Evolutionary conservation across 805 yeast genomes (phyloP), one percentile per base, ranked within the genome.

Genomic region (Ogataea pini): DNA sequence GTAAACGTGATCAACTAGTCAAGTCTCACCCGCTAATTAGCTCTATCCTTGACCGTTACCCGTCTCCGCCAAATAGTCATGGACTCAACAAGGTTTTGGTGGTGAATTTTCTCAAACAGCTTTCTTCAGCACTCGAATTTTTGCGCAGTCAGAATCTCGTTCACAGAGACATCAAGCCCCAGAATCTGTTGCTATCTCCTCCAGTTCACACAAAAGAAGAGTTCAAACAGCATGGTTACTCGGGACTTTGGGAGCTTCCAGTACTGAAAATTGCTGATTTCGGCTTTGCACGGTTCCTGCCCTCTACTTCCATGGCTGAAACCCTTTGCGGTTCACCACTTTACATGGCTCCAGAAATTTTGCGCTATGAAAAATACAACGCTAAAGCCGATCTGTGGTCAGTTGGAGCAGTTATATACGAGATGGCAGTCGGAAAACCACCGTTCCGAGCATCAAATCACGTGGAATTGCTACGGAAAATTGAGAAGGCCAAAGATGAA

Each of bases 351-450:
- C 99, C 99, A 0, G 99, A 94, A 69, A 94, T 94, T 41, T 72
- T 94, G 58, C 77, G 96, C 54, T 91, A 89, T 62, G 97, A 94
- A 65, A 94, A 90, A 68, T 94, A 94, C 70, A 90, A 91, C 58
- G 99, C 98, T 4, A 91, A 90, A 65, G 98, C 97, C 0, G 99
- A 94, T 64, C 70, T 94, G 54, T 94, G 99, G 99, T 90, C 97
- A 6, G 96, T 92, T 4, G 99, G 99, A 3, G 95, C 98, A 1
- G 98, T 94, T 1, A 71, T 91, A 10, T 94, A 85, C 68, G 99
- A 94, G 68, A 91, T 94, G 97, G 79, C 88, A 10, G 90, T 88
- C 25, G 98, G 98, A n/a, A 86, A 80, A 66, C 97, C 99, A 1
- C 99, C 99, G 0, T 94, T 91, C 66, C 82, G 86, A 55, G 98